Conservation (phyloP, 2,329 filamentous ascomycete species). For the Pseudomassariella vexata region DNA sequence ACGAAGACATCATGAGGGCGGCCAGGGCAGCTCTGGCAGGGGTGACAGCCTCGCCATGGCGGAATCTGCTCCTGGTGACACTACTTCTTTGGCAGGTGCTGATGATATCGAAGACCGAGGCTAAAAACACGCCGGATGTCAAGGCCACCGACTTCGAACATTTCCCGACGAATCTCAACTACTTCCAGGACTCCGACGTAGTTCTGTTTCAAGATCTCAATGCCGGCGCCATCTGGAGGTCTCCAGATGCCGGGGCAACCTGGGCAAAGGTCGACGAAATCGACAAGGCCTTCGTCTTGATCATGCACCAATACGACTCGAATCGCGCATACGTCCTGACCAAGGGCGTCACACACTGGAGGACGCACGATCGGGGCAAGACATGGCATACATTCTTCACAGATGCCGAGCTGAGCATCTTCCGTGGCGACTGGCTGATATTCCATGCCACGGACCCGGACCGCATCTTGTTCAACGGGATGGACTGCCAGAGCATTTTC, state of each 20-base stretch:
- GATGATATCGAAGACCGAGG: conserved; percentile 30
- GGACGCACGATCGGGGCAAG: conserved; percentile 76
- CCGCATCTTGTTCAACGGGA: conserved; percentile 79
- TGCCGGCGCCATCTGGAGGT: conserved; percentile 66
- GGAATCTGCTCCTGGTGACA: conserved; percentile 7
- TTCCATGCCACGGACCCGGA: conserved; percentile 83
- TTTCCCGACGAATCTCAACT: conserved; percentile 66
- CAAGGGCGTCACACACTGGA: conserved; percentile 64
- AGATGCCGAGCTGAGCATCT: conserved; percentile 49
- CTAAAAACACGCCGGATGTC: conserved; percentile 63
- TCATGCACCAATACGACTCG: conserved; percentile 73
- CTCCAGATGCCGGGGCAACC: conserved; percentile 69
- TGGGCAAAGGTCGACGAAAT: conserved; percentile 67
- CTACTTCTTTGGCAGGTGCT: conserved; percentile 17
- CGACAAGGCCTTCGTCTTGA: conserved; percentile 55
- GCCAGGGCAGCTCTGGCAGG: conserved; percentile 39
- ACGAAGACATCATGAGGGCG: conserved; percentile 48
- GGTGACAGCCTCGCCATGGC: conserved; percentile 14
- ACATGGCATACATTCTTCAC: conserved; percentile 73
- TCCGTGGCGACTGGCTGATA: conserved; percentile 47
- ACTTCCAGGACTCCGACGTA: conserved; percentile 85
- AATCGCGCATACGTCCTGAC: conserved; percentile 78
- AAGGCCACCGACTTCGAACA: conserved; percentile 60
- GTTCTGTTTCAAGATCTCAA: conserved; percentile 67
- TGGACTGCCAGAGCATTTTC: conserved; percentile 58